Base-by-base conservation (phyloP, 441 rosid genomes). In the Theobroma grandiflorum region DNA sequence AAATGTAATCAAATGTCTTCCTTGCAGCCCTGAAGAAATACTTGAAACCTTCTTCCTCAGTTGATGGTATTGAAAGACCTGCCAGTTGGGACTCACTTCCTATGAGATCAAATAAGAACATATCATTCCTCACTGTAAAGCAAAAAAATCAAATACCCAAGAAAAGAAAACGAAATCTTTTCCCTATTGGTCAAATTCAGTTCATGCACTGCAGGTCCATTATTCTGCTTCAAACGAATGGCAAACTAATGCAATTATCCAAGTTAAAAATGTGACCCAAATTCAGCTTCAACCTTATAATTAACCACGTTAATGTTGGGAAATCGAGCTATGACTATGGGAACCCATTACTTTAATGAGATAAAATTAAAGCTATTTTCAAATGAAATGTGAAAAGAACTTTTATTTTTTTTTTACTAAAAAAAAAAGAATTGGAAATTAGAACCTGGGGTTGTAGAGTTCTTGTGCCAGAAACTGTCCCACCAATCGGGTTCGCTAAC, bases 401-500 rank as follows among this genome's bases (percentile, higher is more conserved):
- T 40, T 40, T 6, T 12, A 37, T 6, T 65, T 7, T 14, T 61
- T 22, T 6, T 57, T 59, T 31, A 1, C n/a, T 26, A 26, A 0
- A 26, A 26, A 26, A 26, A 26, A 26, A 26, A 0, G 53, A 67
- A 57, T 18, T 49, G 63, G 49, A 66, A 50, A n/a, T 15, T 35
- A 6, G 79, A 83, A 95, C 98, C 99, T 91, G 95, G 81, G 79
- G 82, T 76, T 14, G 92, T 86, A 78, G 97, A 92, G 86, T 94
- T 94, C 83, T 89, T 91, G 80, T 72, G 89, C 93, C 92, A 92
- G 95, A 96, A 96, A 85, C 84, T 76, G 59, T 86, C 90, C 99
- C 97, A 96, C 99, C 99, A 96, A 74, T 93, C 98, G 78, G 97
- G 89, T 72, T 95, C 98, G 57, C 80, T 78, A 74, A 94, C 89